phyloP scores from a whole-genome alignment of 2,329 filamentous ascomycete genomes.

The Cercospora sp. region DNA sequence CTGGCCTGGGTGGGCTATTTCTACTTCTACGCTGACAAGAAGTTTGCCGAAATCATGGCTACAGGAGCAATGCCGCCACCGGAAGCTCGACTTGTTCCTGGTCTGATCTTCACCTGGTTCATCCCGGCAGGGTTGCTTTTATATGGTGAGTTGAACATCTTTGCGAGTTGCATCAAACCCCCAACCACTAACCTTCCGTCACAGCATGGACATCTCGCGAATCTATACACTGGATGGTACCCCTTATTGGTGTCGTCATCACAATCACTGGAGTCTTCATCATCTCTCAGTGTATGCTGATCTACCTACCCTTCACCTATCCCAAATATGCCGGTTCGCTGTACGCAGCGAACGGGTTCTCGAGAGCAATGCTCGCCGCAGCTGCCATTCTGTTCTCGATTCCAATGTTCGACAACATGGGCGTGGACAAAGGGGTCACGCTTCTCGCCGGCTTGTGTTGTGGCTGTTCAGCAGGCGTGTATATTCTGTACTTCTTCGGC shows the following conservation, averaged over 20 bases:
- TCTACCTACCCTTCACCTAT: slow-evolving; percentile 43
- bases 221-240: slow-evolving; percentile 42
- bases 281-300: slow-evolving; percentile 45
- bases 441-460: slow-evolving; percentile 9
- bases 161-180: no score
- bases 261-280: slow-evolving; percentile 43
- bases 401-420: slow-evolving; percentile 17
- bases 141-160: background rate
- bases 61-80: background rate
- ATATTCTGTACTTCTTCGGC: slow-evolving; percentile 15
- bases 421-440: slow-evolving; percentile 16
- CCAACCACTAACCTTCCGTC: no score
- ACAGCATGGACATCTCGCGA: slow-evolving; percentile 12
- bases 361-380: slow-evolving; percentile 6
- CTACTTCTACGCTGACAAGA: slow-evolving; percentile 10
- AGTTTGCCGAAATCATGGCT: background rate
- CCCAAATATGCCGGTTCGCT: slow-evolving; percentile 54
- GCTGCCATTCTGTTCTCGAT: slow-evolving; percentile 13
- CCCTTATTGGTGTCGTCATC: slow-evolving; percentile 44
- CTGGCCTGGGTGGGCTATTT: slow-evolving; percentile 4
- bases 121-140: slow-evolving; percentile 15
- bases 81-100: slow-evolving; percentile 8
- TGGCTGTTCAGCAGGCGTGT: slow-evolving; percentile 9
- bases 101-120: slow-evolving; percentile 12
- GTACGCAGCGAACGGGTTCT: slow-evolving; percentile 62